A percentile compares a stretch with the other conserved stretches of the same genome.
Evolutionary conservation across 768 basidiomycete species (phyloP).

Genomic region (Boletus coccyginus): DNA sequence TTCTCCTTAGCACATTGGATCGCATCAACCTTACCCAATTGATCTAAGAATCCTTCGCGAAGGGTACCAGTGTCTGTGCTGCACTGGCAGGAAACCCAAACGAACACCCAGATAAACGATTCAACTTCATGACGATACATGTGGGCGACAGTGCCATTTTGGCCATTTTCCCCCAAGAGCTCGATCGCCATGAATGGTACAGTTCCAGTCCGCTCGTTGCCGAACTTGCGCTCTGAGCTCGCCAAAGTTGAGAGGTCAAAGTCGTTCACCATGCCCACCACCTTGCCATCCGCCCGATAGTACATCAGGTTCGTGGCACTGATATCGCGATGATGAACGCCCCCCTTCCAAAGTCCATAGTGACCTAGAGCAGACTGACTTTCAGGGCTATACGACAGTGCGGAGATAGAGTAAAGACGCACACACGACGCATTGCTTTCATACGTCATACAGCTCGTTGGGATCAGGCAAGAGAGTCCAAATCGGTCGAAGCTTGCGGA

Average conservation of each 20-base stretch:
- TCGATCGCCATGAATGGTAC: conserved; percentile 15
- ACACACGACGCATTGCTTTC: neutral
- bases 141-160: neutral
- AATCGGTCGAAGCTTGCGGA: neutral
- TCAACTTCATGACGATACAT: neutral
- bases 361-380: conserved; percentile 2
- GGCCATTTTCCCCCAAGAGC: neutral
- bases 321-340: conserved; percentile 12
- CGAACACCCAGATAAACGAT: conserved; percentile 3
- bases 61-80: too few relatives aligned
- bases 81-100: neutral
- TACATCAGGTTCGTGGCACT: conserved; percentile 18
- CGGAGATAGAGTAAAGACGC: neutral
- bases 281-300: neutral
- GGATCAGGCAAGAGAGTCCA: neutral
- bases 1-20: too few relatives aligned
- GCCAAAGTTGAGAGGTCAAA: conserved; percentile 8
- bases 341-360: conserved; percentile 1
- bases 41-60: too few relatives aligned
- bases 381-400: neutral
- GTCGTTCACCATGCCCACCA: conserved; percentile 11
- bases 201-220: conserved; percentile 11
- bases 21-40: too few relatives aligned
- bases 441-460: neutral
- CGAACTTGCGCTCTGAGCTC: neutral